Base-by-base conservation (phyloP, 2,329 filamentous ascomycete genomes). In the Curvularia sp. region DNA sequence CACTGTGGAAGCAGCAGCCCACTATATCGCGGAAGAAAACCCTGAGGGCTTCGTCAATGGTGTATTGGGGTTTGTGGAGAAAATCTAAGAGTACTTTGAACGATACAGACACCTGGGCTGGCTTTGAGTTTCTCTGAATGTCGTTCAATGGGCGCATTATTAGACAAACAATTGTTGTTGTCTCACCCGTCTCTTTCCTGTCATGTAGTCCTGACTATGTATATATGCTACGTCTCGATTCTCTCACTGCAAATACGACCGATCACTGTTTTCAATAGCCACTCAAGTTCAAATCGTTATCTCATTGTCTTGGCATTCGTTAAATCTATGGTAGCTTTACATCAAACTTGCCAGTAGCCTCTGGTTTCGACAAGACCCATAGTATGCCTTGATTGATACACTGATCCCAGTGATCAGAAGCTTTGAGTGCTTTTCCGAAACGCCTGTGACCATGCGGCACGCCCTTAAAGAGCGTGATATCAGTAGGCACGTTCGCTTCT, bases 391-490 rank as follows among this genome's bases (percentile, higher is more conserved):
- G 64, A 36, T 79, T 76, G 25, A 81, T 73, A 9, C 79, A 76
- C 27, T 71, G 64, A 49, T 83, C 81, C 79, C 80, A 83, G 32
- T 77, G 65, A 28, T 73, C 69, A 5, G 72, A 77, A 25, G 75
- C 77, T 12, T 76, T 72, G 8, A 83, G 49, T n/a, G 70, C 74
- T 9, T 77, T 73, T 3, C 78, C 78, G 55, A 79, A 81, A 9
- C 79, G 83, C 42, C 80, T 70, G 63, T 84, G 84, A 0, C 80
- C 81, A 71, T 86, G 84, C 0, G 84, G 84, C 0, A 86, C 70
- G 0, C 84, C 84, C 25, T 74, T 78, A 67, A 85, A 85, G 0
- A 86, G 60, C 54, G 79, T 73, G 0, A 81, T 70, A 53, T 83
- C 72, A 0, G 82, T 84, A 0, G 83, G 79, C 0, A 86, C 81